Percentiles rank a stretch among this genome's conserved stretches.
Evolutionary conservation across 2,329 filamentous ascomycete genomes (phyloP).

Genomic region (Claviceps purpurea): DNA sequence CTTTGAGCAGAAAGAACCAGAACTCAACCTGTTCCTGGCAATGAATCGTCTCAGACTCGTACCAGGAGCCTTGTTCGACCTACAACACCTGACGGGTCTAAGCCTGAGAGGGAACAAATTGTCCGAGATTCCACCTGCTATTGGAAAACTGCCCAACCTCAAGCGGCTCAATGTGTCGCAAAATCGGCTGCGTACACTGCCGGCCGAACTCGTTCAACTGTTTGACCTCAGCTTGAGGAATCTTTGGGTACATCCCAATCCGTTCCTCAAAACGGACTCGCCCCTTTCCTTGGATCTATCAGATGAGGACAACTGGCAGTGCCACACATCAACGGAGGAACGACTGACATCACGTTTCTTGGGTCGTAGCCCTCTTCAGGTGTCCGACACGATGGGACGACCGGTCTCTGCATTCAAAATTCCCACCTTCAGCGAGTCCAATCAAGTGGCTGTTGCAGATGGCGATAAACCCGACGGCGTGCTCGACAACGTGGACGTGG

Average conservation of each 20-base stretch:
- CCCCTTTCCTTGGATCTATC: background rate
- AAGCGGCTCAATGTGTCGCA: slow-evolving; percentile 51
- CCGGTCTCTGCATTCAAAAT: slow-evolving; percentile 18
- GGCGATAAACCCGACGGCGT: slow-evolving; percentile 1
- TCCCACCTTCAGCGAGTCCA: slow-evolving; percentile 10
- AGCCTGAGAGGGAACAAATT: slow-evolving; percentile 53
- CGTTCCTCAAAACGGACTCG: slow-evolving; percentile 34
- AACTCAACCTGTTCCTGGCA: slow-evolving; percentile 47
- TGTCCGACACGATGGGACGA: slow-evolving; percentile 17
- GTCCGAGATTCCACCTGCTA: slow-evolving; percentile 43
- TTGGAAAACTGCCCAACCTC: slow-evolving; percentile 45
- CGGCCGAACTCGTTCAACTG: slow-evolving; percentile 48
- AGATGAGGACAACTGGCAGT: background rate
- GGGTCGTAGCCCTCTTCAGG: slow-evolving; percentile 19
- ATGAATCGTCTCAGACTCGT: slow-evolving; percentile 43
- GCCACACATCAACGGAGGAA: slow-evolving; percentile 1
- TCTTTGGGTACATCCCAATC: slow-evolving; percentile 50
- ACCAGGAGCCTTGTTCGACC: slow-evolving; percentile 46
- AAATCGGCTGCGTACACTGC: slow-evolving; percentile 47
- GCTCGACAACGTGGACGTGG: slow-evolving; percentile 4
- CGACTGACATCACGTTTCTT: slow-evolving; percentile 14
- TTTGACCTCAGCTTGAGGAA: slow-evolving; percentile 34
- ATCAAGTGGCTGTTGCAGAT: slow-evolving; percentile 12
- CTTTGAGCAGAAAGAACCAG: slow-evolving; percentile 45
- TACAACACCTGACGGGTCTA: slow-evolving; percentile 49